Conservation (phyloP, 2,329 filamentous ascomycete species). For the Fusarium udum region DNA sequence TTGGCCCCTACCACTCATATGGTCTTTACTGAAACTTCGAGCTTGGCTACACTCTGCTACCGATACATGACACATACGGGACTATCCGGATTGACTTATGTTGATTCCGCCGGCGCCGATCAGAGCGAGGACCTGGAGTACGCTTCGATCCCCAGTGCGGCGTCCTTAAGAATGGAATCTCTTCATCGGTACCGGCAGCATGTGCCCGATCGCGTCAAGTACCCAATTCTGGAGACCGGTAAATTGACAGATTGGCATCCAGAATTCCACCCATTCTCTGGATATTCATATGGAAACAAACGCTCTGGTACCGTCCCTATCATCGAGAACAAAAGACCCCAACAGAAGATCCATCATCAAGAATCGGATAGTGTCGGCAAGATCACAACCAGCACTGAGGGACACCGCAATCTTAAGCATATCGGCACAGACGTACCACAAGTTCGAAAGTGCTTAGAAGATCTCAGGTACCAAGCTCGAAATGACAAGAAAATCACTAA, state of each 20-base stretch:
- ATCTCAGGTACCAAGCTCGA: neutral
- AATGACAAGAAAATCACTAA: neutral
- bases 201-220: constrained; percentile 13
- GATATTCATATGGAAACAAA: constrained; percentile 32
- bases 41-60: constrained; percentile 28
- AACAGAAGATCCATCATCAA: neutral
- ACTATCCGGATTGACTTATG: constrained; percentile 41
- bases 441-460: neutral
- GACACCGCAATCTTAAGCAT: neutral
- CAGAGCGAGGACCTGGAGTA: constrained; percentile 19
- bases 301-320: neutral
- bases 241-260: neutral
- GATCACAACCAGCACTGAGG: neutral
- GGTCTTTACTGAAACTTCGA: constrained; percentile 30
- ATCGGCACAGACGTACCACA: neutral
- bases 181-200: constrained; percentile 2
- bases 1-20: constrained; percentile 32
- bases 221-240: neutral
- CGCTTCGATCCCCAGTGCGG: constrained; percentile 24
- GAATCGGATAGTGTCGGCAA: neutral
- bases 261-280: constrained; percentile 25
- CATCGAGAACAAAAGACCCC: neutral
- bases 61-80: constrained; percentile 43
- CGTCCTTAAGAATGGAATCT: constrained; percentile 32
- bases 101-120: neutral